These are phyloP conservation scores for Phytophthora macrochlamydospora DNA, from an alignment of 352 stramenopile genomes.

Conservation along the genomic window DNA sequence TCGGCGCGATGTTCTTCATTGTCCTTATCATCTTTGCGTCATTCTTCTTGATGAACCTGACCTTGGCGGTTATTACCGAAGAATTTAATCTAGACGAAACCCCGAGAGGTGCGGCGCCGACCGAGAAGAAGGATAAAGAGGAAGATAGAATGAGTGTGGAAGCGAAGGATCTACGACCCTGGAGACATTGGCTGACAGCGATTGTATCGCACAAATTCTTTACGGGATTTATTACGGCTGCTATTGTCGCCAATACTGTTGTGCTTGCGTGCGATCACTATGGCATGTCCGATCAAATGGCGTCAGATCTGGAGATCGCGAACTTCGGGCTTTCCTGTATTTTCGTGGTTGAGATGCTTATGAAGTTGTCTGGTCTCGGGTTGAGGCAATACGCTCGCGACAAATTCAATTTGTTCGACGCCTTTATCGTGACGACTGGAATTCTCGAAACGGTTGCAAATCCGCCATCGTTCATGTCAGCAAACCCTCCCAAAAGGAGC, in stretches of 20 bases:
- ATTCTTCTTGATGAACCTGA: conserved; percentile 95
- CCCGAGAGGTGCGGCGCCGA: conserved; percentile 25
- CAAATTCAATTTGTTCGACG: conserved; percentile 86
- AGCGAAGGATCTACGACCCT: no score
- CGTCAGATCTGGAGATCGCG: conserved; percentile 64
- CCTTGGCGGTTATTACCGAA: conserved; percentile 91
- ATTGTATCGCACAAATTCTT: conserved; percentile 72
- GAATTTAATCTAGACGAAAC: conserved; percentile 86
- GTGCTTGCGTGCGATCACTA: conserved; percentile 86
- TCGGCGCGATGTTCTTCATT: conserved; percentile 89
- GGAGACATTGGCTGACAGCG: conserved; percentile 46
- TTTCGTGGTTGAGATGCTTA: conserved; percentile 74
- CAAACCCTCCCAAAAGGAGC: conserved; percentile 56
- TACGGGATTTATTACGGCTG: conserved; percentile 62
- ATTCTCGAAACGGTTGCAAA: conserved; percentile 72
- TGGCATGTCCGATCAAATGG: conserved; percentile 60
- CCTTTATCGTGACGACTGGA: conserved; percentile 83
- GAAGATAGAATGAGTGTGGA: no score
- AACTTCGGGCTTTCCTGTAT: conserved; percentile 83
- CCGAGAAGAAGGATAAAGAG: conserved; percentile 25
- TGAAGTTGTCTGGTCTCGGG: conserved; percentile 89
- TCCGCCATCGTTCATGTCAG: conserved; percentile 75
- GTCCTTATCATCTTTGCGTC: conserved; percentile 90
- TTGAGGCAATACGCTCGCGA: conserved; percentile 73
- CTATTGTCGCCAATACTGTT: conserved; percentile 87